Evolutionary conservation across 164 flowering plant species (phyloP), one percentile per base, ranked within the genome.

Genomic region (Vitis vinifera): DNA sequence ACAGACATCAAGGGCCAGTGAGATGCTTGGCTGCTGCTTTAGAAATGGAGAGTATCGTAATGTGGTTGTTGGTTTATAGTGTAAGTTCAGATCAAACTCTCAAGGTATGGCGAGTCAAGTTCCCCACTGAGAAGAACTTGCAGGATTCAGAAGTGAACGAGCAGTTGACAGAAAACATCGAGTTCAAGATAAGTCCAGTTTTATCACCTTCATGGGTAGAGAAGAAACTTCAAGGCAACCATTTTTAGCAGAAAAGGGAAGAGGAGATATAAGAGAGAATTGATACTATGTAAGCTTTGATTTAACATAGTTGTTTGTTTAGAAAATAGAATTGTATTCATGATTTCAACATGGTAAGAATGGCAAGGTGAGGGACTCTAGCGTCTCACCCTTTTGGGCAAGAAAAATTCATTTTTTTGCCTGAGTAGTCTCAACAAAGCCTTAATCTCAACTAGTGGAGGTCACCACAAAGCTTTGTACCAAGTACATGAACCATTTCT

Each of bases 121-220:
- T 83, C 47, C 61, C 74, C 61, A 78, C 77, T 0, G 79, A 64
- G 0, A 80, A 76, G 62, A 62, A 57, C 55, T 69, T 12, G 13
- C 74, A 72, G 48, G 72, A 76, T 4, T 59, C 51, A 17, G 77
- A 55, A 9, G 10, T n/a, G 15, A 50, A 8, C 0, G 68, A 71
- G 56, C 55, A 56, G 51, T 76, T 74, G 62, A 49, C 50, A 53
- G 74, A 74, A 44, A 44, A 14, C 37, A 49, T 52, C 64, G 85
- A 76, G 59, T 74, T 62, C 31, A 77, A 80, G 50, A 69, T 65
- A 59, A 81, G 79, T 61, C 91, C 89, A 0, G 84, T 85, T 10
- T 69, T 87, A 61, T 87, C 91, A 8, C 91, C 91, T 29, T 84
- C 86, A 3, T 87, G 89, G 91, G 89, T 85, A 8, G 83, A 87